These are phyloP conservation scores for Solanum stenotomum DNA, from an alignment of 257 asterid genomes.

Conservation along the genomic window DNA sequence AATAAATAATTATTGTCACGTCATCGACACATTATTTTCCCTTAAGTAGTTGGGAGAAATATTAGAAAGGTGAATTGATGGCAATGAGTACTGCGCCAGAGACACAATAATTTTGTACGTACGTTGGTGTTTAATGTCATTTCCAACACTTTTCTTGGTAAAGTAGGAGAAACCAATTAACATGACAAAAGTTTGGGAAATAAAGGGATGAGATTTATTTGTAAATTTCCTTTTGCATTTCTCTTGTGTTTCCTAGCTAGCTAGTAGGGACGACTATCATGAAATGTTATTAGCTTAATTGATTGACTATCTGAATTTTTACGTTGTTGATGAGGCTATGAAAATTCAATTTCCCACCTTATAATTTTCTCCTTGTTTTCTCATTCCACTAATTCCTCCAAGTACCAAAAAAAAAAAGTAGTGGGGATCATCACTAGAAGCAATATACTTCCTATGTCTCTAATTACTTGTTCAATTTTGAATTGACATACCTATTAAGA, in stretches of 20 bases:
- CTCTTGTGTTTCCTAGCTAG: not conserved
- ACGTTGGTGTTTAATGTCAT: not conserved
- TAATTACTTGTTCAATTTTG: too few relatives aligned
- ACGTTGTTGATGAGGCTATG: too few relatives aligned
- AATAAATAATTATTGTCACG: not conserved
- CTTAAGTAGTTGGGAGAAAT: not conserved
- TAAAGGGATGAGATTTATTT: not conserved
- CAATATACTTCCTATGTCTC: too few relatives aligned
- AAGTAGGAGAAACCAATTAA: not conserved
- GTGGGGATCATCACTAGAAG: not conserved
- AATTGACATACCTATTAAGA: too few relatives aligned
- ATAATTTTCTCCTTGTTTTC: too few relatives aligned
- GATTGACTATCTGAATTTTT: not conserved
- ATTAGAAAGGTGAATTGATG: not conserved
- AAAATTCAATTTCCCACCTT: rapidly evolving
- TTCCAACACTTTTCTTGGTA: not conserved
- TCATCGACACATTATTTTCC: not conserved
- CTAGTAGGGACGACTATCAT: not conserved
- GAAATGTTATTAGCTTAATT: not conserved
- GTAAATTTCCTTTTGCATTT: not conserved
- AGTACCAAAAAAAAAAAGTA: not conserved
- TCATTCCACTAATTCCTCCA: too few relatives aligned
- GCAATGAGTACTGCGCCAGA: not conserved
- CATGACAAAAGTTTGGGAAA: not conserved
- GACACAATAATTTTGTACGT: not conserved